Percentiles rank a stretch among this genome's conserved stretches.
Evolutionary conservation across 1,284 basidiomycete species (phyloP).

Genomic region (Moesziomyces parantarcticus): DNA sequence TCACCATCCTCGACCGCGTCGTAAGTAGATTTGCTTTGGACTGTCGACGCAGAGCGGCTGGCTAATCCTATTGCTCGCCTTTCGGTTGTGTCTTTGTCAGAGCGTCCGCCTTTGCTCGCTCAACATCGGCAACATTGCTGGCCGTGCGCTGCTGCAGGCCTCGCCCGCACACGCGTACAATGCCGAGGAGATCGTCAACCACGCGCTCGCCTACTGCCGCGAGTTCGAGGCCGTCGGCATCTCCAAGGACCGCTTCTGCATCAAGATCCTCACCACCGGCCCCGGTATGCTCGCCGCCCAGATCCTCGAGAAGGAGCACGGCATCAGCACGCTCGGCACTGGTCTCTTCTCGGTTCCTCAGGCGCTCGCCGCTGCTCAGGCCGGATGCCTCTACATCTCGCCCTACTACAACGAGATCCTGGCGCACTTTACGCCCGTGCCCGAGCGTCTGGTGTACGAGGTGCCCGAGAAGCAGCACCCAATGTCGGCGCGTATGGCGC

Average conservation of each 20-base stretch:
- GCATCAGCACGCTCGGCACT: conserved; percentile 67
- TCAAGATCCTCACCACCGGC: conserved; percentile 68
- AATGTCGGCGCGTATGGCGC: conserved; percentile 34
- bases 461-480: conserved; percentile 27
- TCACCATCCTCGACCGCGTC: conserved; percentile 25
- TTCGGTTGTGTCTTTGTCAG: conserved; percentile 2
- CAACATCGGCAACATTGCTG: conserved; percentile 31
- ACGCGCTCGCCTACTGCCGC: conserved; percentile 29
- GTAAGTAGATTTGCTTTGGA: conserved; percentile 3
- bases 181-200: conserved; percentile 20
- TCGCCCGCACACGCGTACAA: conserved; percentile 30
- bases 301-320: conserved; percentile 47
- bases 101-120: conserved; percentile 26
- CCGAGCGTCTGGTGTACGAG: conserved; percentile 18
- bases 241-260: conserved; percentile 60
- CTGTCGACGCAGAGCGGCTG: no score
- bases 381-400: conserved; percentile 63
- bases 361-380: conserved; percentile 66
- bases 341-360: conserved; percentile 65
- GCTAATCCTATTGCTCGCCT: no score
- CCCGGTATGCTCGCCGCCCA: conserved; percentile 65
- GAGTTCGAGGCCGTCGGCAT: conserved; percentile 26
- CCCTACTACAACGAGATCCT: conserved; percentile 67
- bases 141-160: conserved; percentile 29
- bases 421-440: conserved; percentile 56